Evolutionary conservation across 2,329 filamentous ascomycete species (phyloP).

Genomic region (Boeremia exigua): DNA sequence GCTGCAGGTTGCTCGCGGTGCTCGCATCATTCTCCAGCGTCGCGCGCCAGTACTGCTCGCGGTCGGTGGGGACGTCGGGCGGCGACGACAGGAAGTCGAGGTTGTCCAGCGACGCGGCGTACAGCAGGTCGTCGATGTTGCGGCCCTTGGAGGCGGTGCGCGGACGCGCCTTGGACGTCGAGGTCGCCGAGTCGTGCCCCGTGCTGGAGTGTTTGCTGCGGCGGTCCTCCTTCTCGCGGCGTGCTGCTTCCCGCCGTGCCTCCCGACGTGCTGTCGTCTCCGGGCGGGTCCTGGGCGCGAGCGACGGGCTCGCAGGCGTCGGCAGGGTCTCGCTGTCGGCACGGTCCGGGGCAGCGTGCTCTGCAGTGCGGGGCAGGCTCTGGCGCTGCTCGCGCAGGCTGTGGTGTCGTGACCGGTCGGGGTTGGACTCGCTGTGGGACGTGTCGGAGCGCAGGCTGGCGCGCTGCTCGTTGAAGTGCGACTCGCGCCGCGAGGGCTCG

Average conservation of each 20-base stretch:
- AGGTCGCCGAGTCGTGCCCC: conserved; percentile 7
- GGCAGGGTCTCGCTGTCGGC: conserved; percentile 17
- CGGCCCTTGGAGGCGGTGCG: conserved; percentile 16
- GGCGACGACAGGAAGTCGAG: conserved; percentile 30
- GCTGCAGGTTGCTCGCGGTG: conserved; percentile 1
- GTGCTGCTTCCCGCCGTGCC: conserved; percentile 9
- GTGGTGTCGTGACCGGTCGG: conserved; percentile 22
- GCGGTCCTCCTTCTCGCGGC: too few species aligned
- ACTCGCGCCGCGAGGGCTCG: conserved; percentile 32
- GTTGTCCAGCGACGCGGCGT: conserved; percentile 28
- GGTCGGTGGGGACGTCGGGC: conserved; percentile 3
- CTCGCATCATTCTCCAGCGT: background rate
- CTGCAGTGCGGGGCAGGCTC: conserved; percentile 5
- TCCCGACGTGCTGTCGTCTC: background rate
- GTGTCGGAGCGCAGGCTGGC: conserved; percentile 32
- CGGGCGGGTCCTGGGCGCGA: conserved; percentile 15
- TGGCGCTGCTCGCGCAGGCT: conserved; percentile 10
- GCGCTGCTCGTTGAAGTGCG: conserved; percentile 45
- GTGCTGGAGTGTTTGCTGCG: conserved; percentile 17
- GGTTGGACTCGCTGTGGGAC: conserved; percentile 23
- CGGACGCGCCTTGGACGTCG: conserved; percentile 8
- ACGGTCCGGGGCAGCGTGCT: conserved; percentile 15
- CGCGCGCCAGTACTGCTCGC: conserved; percentile 2
- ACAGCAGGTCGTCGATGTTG: conserved; percentile 20
- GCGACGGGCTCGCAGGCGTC: conserved; percentile 18